These are phyloP conservation scores for Tuber microsphaerosporum DNA, from an alignment of 495 filamentous ascomycete species.

Conservation along the genomic window DNA sequence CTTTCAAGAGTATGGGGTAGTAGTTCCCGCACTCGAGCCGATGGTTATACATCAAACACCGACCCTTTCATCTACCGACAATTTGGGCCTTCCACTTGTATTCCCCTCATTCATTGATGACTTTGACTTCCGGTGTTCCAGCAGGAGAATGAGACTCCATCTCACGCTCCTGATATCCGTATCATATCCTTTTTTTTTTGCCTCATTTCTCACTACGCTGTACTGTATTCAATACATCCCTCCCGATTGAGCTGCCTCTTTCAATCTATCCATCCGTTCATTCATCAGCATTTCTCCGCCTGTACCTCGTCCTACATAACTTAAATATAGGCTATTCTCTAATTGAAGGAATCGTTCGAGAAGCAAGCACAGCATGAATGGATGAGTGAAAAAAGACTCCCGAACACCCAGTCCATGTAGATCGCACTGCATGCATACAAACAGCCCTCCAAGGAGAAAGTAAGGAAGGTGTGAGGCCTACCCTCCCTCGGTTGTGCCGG, in stretches of 20 bases:
- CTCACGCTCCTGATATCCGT: background rate
- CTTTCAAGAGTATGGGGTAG: background rate
- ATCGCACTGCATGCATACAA: background rate
- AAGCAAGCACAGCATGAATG: background rate
- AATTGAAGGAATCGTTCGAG: background rate
- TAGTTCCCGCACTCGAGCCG: background rate
- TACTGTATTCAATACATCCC: background rate
- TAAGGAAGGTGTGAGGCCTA: background rate
- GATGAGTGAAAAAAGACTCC: background rate
- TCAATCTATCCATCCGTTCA: background rate
- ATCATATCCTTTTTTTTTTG: background rate
- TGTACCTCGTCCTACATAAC: background rate
- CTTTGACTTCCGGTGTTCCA: background rate
- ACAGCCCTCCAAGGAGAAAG: background rate
- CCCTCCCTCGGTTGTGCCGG: background rate
- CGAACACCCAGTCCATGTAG: background rate
- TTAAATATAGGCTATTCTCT: background rate
- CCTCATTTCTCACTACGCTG: background rate
- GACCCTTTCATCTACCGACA: constrained; percentile 5
- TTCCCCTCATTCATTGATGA: background rate
- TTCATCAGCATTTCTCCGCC: background rate
- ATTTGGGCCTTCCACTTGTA: background rate
- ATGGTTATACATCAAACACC: background rate
- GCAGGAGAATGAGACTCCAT: background rate
- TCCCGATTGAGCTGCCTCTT: background rate